Evolutionary conservation across 2,329 filamentous ascomycete species (phyloP), one percentile per base, ranked within the genome.

Genomic region (Fusarium nematophilum): DNA sequence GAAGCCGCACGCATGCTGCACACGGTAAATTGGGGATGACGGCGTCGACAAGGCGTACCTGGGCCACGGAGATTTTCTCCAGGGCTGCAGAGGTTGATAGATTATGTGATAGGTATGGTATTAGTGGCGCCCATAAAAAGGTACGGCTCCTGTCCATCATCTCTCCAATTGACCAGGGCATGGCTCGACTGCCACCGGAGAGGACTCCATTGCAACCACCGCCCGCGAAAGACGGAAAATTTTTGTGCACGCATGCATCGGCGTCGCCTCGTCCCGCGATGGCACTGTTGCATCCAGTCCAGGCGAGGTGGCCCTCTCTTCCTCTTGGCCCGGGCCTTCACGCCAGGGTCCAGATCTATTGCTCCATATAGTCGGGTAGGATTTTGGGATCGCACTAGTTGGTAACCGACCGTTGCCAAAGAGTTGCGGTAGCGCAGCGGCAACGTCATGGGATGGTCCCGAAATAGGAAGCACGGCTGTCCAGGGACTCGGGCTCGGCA

Each of bases 251-350:
- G 56, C 66, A 69, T 70, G 66, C 48, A 55, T 64, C 43, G 65
- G 66, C 48, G 57, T 64, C 43, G 65, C 62, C 60, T 65, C 53
- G 45, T 62, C 68, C 64, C 66, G 66, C 67, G 68, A 73, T 71
- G 70, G 53, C 59, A 72, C 65, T 59, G 70, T 73, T 57, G 54
- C 69, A 73, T 65, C 58, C 57, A 36, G 54, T 44, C 50, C 47
- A 60, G 55, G 54, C 54, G 57, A 68, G 63, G 62, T 66, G 51
- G 47, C 40, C 40, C 57, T 39, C 17, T 48, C 57, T 57, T 54
- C 36, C 21, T 51, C 60, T 59, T 56, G 53, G 42, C 52, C 48
- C 53, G 42, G 36, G 37, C 44, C 40, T 52, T 36, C 47, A 42
- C 37, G 48, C 43, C 47, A 64, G 57, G 60, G 60, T 47, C 57